These are phyloP conservation scores for Euphorbia peplus DNA, from an alignment of 345 rosid genomes.

Conservation along the genomic window DNA sequence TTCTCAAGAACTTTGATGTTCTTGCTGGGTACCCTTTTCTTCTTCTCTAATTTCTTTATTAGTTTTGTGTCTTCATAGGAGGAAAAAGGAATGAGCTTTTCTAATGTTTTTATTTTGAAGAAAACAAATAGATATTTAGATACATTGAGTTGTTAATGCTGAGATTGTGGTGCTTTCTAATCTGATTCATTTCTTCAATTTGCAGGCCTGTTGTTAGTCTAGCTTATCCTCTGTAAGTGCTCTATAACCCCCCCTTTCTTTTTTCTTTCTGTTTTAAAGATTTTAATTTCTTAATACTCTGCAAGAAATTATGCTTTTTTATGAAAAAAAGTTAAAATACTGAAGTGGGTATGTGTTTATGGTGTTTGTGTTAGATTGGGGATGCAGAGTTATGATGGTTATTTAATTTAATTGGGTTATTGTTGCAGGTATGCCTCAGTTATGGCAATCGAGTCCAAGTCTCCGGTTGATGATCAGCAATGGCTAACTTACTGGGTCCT, in stretches of 20 bases:
- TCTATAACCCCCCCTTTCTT: not conserved
- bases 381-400: conserved; percentile 17
- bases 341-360: not conserved
- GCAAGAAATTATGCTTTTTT: not conserved
- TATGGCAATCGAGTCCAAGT: conserved; percentile 80
- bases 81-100: not conserved
- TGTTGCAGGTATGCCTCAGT: conserved; percentile 71
- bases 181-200: conserved; percentile 17
- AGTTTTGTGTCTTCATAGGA: too few relatives aligned
- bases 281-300: not conserved
- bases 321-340: too few relatives aligned
- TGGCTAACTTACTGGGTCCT: conserved; percentile 98
- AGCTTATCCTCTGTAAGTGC: conserved; percentile 87
- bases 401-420: conserved; percentile 9
- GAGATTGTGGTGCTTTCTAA: not conserved
- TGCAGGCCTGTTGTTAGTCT: conserved; percentile 93
- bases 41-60: not conserved
- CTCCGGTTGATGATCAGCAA: conserved; percentile 79
- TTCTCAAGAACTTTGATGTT: conserved; percentile 76
- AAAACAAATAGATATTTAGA: not conserved
- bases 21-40: conserved; percentile 66
- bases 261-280: not conserved
- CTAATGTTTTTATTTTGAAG: not conserved
- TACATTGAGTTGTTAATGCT: too few relatives aligned
- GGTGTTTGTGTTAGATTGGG: not conserved